Evolutionary conservation across 2,329 filamentous ascomycete genomes (phyloP).

Genomic region (Malbranchea zuffiana): DNA sequence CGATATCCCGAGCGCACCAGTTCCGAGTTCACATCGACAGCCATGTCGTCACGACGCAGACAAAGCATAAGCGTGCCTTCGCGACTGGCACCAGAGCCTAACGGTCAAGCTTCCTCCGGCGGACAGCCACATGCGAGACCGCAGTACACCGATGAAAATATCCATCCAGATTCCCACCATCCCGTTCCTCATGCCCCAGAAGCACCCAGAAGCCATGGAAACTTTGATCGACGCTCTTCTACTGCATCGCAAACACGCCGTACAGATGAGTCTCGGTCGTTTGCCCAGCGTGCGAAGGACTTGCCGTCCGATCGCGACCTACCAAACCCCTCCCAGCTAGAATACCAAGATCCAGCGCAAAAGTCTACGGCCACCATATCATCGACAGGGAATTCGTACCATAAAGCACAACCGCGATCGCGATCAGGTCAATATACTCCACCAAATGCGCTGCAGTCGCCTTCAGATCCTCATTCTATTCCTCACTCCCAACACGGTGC

Average conservation of each 20-base stretch:
- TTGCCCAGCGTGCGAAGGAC: conserved; percentile 17
- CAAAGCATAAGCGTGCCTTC: too few relatives aligned
- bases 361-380: conserved; percentile 1
- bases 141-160: background rate
- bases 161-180: conserved; percentile 6
- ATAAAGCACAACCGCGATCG: conserved; percentile 5
- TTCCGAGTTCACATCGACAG: too few relatives aligned
- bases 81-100: too few relatives aligned
- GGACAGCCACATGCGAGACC: too few relatives aligned
- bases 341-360: conserved; percentile 4
- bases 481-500: conserved; percentile 6
- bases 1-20: too few relatives aligned
- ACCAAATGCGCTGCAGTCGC: conserved; percentile 4
- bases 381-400: background rate
- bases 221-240: conserved; percentile 46
- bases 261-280: conserved; percentile 17
- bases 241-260: conserved; percentile 23
- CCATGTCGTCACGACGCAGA: too few relatives aligned
- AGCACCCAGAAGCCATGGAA: conserved; percentile 48
- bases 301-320: conserved; percentile 7
- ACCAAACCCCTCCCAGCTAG: conserved; percentile 5
- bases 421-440: conserved; percentile 1
- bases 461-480: conserved; percentile 3
- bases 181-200: conserved; percentile 47
- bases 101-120: too few relatives aligned